phyloP scores from a whole-genome alignment of 805 yeast genomes.

The Cyberlindnera petersonii region DNA sequence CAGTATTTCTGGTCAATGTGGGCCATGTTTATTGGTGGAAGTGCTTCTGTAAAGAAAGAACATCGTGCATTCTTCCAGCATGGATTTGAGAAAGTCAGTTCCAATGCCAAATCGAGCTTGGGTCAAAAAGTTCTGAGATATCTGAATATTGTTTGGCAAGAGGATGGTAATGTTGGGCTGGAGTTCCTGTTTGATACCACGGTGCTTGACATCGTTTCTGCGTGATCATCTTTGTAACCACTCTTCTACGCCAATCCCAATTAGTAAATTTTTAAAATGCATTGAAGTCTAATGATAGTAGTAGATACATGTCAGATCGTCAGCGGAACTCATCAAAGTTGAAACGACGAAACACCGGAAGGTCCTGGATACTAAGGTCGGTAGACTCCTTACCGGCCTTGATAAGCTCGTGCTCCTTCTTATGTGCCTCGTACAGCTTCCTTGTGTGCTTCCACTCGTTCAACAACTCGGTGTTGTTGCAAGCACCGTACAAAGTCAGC shows the following conservation, averaged over 20 bases:
- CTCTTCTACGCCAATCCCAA: too few relatives aligned
- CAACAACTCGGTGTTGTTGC: slow-evolving; percentile 32
- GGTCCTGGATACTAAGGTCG: slow-evolving; percentile 24
- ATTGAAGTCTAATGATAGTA: background rate
- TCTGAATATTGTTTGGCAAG: slow-evolving; percentile 24
- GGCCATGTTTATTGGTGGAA: slow-evolving; percentile 26
- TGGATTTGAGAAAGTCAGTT: slow-evolving; percentile 15
- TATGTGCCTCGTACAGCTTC: slow-evolving; percentile 28
- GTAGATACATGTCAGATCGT: background rate
- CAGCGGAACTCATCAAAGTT: slow-evolving; percentile 16
- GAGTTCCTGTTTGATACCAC: slow-evolving; percentile 27
- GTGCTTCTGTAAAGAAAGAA: slow-evolving; percentile 13
- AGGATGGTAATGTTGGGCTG: slow-evolving; percentile 20
- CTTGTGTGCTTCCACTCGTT: slow-evolving; percentile 36
- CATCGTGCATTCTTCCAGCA: slow-evolving; percentile 15
- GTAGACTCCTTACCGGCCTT: slow-evolving; percentile 23
- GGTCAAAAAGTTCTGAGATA: slow-evolving; percentile 24
- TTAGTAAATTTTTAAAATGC: too few relatives aligned
- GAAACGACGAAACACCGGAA: slow-evolving; percentile 35
- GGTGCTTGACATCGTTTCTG: slow-evolving; percentile 24
- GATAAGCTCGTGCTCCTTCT: slow-evolving; percentile 25
- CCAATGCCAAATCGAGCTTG: slow-evolving; percentile 18
- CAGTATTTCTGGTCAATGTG: slow-evolving; percentile 19
- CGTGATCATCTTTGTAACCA: too few relatives aligned
- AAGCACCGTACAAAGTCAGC: slow-evolving; percentile 38